Conservation (phyloP, 2,329 filamentous ascomycete genomes). For the Aspergillus tubingensis region DNA sequence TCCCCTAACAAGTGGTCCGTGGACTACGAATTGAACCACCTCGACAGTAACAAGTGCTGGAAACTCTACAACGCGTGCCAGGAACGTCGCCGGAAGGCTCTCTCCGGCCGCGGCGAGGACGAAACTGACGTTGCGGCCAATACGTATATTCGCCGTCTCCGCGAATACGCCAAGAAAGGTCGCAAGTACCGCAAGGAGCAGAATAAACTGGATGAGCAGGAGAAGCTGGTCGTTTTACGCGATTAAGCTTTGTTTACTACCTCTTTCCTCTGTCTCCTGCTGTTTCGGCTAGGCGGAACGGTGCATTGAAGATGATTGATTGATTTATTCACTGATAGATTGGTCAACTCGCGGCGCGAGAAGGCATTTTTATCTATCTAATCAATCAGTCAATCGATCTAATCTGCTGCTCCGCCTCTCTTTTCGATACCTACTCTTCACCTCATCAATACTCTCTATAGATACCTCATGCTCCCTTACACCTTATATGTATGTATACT, state of each 20-base stretch:
- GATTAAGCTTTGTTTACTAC: slow-evolving; percentile 3
- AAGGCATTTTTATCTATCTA: not conserved
- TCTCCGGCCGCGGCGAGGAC: slow-evolving; percentile 41
- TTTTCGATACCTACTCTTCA: not conserved
- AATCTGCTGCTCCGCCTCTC: not conserved
- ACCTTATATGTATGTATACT: not conserved
- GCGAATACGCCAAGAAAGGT: slow-evolving; percentile 56
- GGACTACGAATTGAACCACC: slow-evolving; percentile 74
- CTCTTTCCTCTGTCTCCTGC: not conserved
- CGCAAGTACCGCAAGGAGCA: slow-evolving; percentile 59
- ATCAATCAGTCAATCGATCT: not conserved
- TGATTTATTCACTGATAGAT: not conserved
- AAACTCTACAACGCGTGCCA: slow-evolving; percentile 60
- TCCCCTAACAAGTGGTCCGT: slow-evolving; percentile 64
- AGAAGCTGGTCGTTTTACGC: slow-evolving; percentile 38
- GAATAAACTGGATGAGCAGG: slow-evolving; percentile 53
- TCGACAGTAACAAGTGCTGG: slow-evolving; percentile 50
- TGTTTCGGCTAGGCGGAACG: not conserved
- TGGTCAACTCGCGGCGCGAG: not conserved
- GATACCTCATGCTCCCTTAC: not conserved
- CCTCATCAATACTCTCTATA: not conserved
- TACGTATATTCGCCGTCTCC: slow-evolving; percentile 47
- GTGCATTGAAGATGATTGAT: not conserved
- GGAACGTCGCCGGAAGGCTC: slow-evolving; percentile 54
- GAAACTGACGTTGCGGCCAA: slow-evolving; percentile 45